Conservation (phyloP, 1,139 yeast genomes). For the Geotrichum klebahnii region DNA sequence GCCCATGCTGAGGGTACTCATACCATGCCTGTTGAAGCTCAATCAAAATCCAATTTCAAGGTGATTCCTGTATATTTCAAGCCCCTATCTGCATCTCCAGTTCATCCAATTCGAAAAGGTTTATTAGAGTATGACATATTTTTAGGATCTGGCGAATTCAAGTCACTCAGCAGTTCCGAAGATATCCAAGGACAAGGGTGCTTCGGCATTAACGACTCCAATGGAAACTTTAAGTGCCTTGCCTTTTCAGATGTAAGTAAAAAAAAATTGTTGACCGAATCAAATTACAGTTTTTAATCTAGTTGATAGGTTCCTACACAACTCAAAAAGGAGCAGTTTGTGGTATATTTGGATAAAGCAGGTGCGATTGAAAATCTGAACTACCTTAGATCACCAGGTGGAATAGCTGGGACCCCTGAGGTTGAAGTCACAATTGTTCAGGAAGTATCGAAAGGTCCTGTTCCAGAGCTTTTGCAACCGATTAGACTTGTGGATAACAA, state of each 20-base stretch:
- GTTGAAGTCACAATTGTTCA: constrained; percentile 19
- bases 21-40: neutral
- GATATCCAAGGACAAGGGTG: constrained; percentile 24
- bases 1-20: too few relatives aligned
- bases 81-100: neutral
- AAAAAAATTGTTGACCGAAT: constrained; percentile 22
- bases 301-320: neutral
- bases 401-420: neutral
- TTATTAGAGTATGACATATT: constrained; percentile 13
- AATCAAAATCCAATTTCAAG: neutral
- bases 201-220: constrained; percentile 27
- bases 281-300: constrained; percentile 13
- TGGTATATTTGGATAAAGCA: constrained; percentile 5
- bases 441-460: constrained; percentile 27
- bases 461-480: constrained; percentile 30
- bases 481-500: constrained; percentile 33
- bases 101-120: constrained; percentile 9
- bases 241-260: constrained; percentile 22
- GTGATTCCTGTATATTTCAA: constrained; percentile 10
- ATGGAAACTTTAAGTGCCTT: constrained; percentile 28
- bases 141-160: constrained; percentile 10
- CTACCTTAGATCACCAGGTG: constrained; percentile 10
- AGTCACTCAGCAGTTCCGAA: neutral
- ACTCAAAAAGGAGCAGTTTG: constrained; percentile 15
- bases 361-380: constrained; percentile 12